Evolutionary conservation across 2,329 filamentous ascomycete species (phyloP), one percentile per base, ranked within the genome.

Genomic region (Penicillium sp.): DNA sequence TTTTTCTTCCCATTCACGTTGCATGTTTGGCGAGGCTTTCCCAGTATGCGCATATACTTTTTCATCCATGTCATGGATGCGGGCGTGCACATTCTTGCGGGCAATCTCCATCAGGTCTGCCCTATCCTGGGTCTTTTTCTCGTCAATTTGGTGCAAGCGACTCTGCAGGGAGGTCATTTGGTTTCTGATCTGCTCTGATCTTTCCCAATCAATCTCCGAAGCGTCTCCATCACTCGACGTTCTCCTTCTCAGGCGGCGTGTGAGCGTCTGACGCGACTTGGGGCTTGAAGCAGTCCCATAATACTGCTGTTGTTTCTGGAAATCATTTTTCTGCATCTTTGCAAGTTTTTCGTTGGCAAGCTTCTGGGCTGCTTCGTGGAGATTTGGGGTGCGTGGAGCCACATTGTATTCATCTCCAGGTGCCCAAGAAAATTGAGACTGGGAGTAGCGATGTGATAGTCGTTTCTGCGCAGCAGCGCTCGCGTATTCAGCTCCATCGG

Each of bases 311-410:
- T 89, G 83, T 62, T 87, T 88, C 2, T 85, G 83, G 60, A 84
- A 80, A 52, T 81, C 75, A 57, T 92, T 87, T 56, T 89, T 82
- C 42, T 93, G 85, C 58, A 97, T 84, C 68, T 88, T 93, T 5
- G 89, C 84, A 23, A 97, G 77, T 35, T 91, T 85, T 69, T 95
- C 89, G 57, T 92, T 86, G 0, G 93, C 92, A 55, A 94, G 83
- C 66, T 87, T 91, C 66, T 94, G 91, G 0, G 93, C 93, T 5
- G 89, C 87, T 66, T 96, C 91, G 68, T 97, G 91, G 1, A 97
- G 79, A 60, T 85, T 67, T 16, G 45, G 52, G 9, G 70, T 56
- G 18, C 47, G 51, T 12, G 64, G 64, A 21, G 65, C 26, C 16
- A 62, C 55, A 4, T 62, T 60, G 6, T 62, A 57, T 11, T 61